phyloP scores from a whole-genome alignment of 2,329 filamentous ascomycete species.

The Incumbomyces delicatus region DNA sequence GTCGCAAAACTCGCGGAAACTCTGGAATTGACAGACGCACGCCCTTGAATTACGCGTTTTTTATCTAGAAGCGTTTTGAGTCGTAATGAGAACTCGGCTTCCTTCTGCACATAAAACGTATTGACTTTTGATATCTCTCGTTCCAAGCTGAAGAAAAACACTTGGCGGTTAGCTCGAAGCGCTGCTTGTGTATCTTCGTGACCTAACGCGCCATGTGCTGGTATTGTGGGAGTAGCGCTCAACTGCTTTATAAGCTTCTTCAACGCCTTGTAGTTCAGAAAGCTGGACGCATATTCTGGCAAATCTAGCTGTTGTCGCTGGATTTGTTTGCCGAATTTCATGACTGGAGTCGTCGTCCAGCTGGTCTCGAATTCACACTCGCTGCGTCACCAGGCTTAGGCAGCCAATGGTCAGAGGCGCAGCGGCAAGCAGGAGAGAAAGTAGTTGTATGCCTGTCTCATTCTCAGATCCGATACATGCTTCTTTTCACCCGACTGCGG shows the following conservation, averaged over 20 bases:
- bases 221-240: constrained; percentile 77
- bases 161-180: constrained; percentile 92
- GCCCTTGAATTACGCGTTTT: constrained; percentile 80
- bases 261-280: constrained; percentile 97
- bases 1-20: constrained; percentile 89
- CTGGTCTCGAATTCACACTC: neutral
- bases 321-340: constrained; percentile 99
- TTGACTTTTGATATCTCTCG: constrained; percentile 98
- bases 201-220: constrained; percentile 56
- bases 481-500: too few species aligned
- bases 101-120: constrained; percentile 93
- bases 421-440: too few species aligned
- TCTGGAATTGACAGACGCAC: constrained; percentile 66
- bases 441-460: too few species aligned
- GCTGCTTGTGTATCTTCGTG: constrained; percentile 36
- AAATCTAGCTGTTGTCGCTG: constrained; percentile 98
- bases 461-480: too few species aligned
- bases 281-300: constrained; percentile 97
- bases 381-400: neutral
- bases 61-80: constrained; percentile 89
- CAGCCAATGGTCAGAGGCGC: too few species aligned
- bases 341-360: constrained; percentile 30
- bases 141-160: constrained; percentile 97
- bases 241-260: constrained; percentile 99
- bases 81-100: constrained; percentile 88